Conservation (phyloP, 768 basidiomycete species). For the Candolleomyces efflorescens region DNA sequence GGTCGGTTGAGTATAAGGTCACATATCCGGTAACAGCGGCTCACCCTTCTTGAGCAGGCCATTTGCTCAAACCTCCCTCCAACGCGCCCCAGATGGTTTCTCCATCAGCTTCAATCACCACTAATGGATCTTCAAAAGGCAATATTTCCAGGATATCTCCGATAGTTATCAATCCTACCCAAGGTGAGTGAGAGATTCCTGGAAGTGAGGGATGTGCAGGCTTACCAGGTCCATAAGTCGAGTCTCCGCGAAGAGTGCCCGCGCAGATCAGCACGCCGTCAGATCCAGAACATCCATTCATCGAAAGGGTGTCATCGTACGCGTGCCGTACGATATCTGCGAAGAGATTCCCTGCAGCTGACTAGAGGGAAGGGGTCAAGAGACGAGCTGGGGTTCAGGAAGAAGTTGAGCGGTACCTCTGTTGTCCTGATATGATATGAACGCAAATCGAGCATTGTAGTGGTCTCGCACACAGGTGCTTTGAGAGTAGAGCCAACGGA, state of each 20-base stretch:
- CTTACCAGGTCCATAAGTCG: constrained; percentile 75
- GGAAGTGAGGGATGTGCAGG: not conserved
- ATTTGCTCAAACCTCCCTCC: constrained; percentile 67
- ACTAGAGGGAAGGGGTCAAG: constrained; percentile 32
- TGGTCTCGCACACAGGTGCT: constrained; percentile 70
- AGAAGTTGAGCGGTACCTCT: constrained; percentile 44
- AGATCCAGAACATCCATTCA: constrained; percentile 57
- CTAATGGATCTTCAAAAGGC: constrained; percentile 81
- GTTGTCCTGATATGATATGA: constrained; percentile 69
- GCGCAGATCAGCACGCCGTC: constrained; percentile 82
- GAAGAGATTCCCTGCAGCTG: constrained; percentile 75
- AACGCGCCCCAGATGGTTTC: constrained; percentile 74
- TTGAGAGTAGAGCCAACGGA: constrained; percentile 67
- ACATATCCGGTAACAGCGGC: constrained; percentile 6
- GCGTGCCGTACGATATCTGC: constrained; percentile 81
- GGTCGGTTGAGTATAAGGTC: not conserved
- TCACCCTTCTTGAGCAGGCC: constrained; percentile 90
- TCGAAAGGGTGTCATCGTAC: constrained; percentile 66
- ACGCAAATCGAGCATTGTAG: constrained; percentile 65
- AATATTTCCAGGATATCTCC: constrained; percentile 88
- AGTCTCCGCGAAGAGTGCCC: constrained; percentile 84
- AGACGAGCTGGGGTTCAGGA: not conserved
- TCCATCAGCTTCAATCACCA: constrained; percentile 80
- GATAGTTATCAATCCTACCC: constrained; percentile 67
- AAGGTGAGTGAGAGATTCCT: not conserved